Evolutionary conservation across 192 early-diverging fungal genomes (phyloP), one percentile per base, ranked within the genome.

Genomic region (Coemansia furcata): DNA sequence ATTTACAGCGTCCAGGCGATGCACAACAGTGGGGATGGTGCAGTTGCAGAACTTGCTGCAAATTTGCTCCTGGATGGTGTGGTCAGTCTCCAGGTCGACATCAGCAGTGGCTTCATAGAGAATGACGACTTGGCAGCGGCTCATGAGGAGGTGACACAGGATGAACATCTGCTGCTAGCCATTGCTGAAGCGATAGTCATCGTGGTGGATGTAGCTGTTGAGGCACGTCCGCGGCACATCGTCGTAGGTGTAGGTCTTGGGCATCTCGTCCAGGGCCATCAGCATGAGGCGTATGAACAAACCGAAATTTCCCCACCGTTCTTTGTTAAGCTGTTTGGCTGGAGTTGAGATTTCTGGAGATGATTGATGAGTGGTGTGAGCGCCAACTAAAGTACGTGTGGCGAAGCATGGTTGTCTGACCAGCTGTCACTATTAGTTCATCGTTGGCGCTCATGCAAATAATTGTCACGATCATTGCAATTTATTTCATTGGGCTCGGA

Each of bases 301-400:
- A 26, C 33, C 60, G 3, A 65, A 66, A 14, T 33, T 38, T 1
- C 9, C 23, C 62, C 71, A 61, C 12, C 36, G 11, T 36, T 49
- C 26, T 10, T 66, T 59, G 37, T 98, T 57, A 98, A 98, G 70
- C 89, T 97, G 69, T 91, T 92, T 74, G 90, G 88, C 30, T 94
- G 92, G 91, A 92, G 76, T 61, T 80, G 21, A 81, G 84, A 54
- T 93, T 97, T 65, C 63, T 87, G 50, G 79, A 84, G 26, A 85
- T 87, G 47, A 77, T 96, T 12, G 83, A 86, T 23, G 81, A 78
- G 30, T 73, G 85, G 14, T 85, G 91, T 62, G 86, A 87, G 58
- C 76, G 73, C 29, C 91, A 94, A 74, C 71, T 92, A 21, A 73
- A 67, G 37, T 77, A 78, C 19, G 72, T 89, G 60, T 76, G 82